Evolutionary conservation across 257 asterid species (phyloP).

Genomic region (Eustoma russellianum): DNA sequence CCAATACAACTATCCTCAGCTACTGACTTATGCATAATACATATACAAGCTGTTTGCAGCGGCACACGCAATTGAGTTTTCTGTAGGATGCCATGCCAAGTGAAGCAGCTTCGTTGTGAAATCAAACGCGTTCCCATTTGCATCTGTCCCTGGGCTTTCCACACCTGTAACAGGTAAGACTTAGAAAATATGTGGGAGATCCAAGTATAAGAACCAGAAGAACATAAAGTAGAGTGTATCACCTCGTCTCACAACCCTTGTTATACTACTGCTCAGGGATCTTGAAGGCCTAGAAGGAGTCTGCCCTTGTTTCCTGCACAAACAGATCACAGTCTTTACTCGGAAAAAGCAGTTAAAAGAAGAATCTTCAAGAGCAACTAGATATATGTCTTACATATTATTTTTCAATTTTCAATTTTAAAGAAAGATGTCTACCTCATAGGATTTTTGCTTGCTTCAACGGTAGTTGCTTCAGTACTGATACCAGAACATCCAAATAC

Average conservation of each 20-base stretch:
- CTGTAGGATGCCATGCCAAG: slow-evolving; percentile 96
- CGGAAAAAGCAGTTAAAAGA: no score
- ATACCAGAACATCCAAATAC: slow-evolving; percentile 75
- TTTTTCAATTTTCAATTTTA: no score
- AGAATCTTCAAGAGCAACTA: no score
- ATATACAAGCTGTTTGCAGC: slow-evolving; percentile 99
- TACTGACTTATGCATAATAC: slow-evolving; percentile 74
- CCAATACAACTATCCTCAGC: slow-evolving; percentile 4
- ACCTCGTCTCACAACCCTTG: slow-evolving; percentile 91
- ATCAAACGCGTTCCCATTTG: slow-evolving; percentile 88
- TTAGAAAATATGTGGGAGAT: background rate
- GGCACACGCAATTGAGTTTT: slow-evolving; percentile 95
- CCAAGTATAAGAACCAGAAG: no score
- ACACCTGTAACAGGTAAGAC: slow-evolving; percentile 35
- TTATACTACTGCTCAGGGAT: slow-evolving; percentile 76
- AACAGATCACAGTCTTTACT: background rate
- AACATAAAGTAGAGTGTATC: background rate
- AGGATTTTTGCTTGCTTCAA: slow-evolving; percentile 98
- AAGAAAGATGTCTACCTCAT: slow-evolving; percentile 49
- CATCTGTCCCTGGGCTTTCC: slow-evolving; percentile 76
- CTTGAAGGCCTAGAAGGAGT: slow-evolving; percentile 91
- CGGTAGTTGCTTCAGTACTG: slow-evolving; percentile 75
- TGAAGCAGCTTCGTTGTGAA: slow-evolving; percentile 92
- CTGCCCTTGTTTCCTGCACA: slow-evolving; percentile 77
- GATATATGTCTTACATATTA: no score